These are phyloP conservation scores for Cetraspora pellucida DNA, from an alignment of 192 early-diverging fungal genomes.

Conservation along the genomic window DNA sequence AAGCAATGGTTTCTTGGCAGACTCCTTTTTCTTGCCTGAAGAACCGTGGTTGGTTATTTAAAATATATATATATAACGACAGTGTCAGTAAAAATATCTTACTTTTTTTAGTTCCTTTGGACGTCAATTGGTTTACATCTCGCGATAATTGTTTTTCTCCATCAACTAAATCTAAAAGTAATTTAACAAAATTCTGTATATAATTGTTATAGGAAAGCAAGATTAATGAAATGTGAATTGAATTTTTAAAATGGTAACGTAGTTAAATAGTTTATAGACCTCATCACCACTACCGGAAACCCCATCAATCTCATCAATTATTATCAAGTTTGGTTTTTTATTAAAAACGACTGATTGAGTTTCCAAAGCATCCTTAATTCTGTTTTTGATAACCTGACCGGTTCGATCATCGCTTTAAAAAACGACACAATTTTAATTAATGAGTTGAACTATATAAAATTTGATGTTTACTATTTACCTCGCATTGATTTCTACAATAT, in stretches of 20 bases:
- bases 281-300: constrained; percentile 72
- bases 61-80: background rate
- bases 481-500: constrained; percentile 92
- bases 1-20: constrained; percentile 57
- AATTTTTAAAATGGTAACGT: too few species aligned
- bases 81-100: constrained; percentile 2
- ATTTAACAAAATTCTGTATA: constrained; percentile 77
- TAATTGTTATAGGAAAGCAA: background rate
- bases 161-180: constrained; percentile 70
- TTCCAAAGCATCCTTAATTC: constrained; percentile 76
- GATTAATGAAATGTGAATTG: too few species aligned
- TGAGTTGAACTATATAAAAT: constrained; percentile 9
- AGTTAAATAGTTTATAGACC: constrained; percentile 39
- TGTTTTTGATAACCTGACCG: constrained; percentile 67
- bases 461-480: constrained; percentile 39
- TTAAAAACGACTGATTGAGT: constrained; percentile 68
- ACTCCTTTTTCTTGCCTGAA: constrained; percentile 36
- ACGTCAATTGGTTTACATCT: constrained; percentile 3
- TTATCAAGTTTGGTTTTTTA: constrained; percentile 75
- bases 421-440: constrained; percentile 14
- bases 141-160: constrained; percentile 33
- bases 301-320: constrained; percentile 98
- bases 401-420: constrained; percentile 89
- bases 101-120: constrained; percentile 29
- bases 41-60: background rate